A percentile compares a stretch with the other conserved stretches of the same genome.
phyloP scores from a whole-genome alignment of 345 rosid species.

The Excoecaria cochinchinensis region DNA sequence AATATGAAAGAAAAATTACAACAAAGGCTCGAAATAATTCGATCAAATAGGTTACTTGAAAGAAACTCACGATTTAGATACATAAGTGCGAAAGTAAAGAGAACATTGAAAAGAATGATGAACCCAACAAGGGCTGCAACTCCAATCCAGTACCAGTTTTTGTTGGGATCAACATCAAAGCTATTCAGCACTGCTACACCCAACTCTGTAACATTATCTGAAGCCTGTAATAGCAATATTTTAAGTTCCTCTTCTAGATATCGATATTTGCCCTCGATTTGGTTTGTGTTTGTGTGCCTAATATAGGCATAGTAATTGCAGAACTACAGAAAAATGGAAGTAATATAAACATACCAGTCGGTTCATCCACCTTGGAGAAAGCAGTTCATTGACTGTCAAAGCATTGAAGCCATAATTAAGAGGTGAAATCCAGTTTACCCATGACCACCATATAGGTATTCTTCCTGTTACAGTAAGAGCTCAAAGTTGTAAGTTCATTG shows the following conservation, averaged over 20 bases:
- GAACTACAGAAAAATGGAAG: not conserved
- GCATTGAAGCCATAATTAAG: slow-evolving; percentile 2
- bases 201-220: not conserved
- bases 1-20: not conserved
- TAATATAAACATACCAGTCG: not conserved
- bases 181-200: slow-evolving; percentile 2
- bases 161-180: not conserved
- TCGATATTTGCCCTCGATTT: not conserved
- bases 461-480: not conserved
- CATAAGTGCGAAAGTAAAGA: not conserved
- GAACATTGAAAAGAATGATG: slow-evolving; percentile 7
- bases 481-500: not conserved
- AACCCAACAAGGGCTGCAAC: slow-evolving; percentile 5
- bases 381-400: slow-evolving; percentile 17
- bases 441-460: slow-evolving; percentile 20
- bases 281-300: not conserved
- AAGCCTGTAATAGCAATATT: not conserved
- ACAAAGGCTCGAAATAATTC: not conserved
- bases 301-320: not conserved
- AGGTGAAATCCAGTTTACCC: slow-evolving; percentile 26
- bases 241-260: not conserved
- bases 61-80: slow-evolving; percentile 5
- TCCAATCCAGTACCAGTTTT: slow-evolving; percentile 18
- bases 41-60: not conserved
- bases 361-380: slow-evolving; percentile 18